Conservation (phyloP, 2,329 filamentous ascomycete species). For the Cladophialophora carrionii region DNA sequence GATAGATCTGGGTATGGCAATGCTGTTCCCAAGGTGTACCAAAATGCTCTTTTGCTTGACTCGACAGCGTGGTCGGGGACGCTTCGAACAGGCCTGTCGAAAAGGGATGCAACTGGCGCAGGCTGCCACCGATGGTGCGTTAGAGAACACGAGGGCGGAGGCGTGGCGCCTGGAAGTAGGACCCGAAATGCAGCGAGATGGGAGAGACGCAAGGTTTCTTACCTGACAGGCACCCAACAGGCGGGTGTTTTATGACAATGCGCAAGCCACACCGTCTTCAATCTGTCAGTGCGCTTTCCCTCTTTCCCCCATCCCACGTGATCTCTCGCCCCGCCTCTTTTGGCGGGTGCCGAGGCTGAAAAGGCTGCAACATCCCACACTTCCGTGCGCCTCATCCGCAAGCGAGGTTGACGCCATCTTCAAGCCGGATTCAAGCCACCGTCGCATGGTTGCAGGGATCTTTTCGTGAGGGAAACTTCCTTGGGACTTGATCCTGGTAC, state of each 20-base stretch:
- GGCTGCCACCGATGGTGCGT: background rate
- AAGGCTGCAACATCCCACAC: background rate
- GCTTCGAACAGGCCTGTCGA: background rate
- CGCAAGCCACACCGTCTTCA: background rate
- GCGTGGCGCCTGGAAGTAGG: background rate
- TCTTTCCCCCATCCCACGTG: background rate
- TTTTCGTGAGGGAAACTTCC: slow-evolving; percentile 8
- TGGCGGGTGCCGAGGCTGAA: background rate
- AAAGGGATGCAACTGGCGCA: too few species aligned
- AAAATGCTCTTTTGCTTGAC: background rate
- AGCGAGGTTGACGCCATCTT: slow-evolving; percentile 30
- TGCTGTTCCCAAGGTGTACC: background rate
- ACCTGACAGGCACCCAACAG: background rate
- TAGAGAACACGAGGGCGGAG: background rate
- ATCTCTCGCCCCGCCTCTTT: background rate
- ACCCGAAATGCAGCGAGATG: background rate
- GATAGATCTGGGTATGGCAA: background rate
- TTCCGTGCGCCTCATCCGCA: slow-evolving; percentile 26
- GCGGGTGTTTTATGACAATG: background rate
- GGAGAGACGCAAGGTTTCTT: background rate
- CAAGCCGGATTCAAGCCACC: slow-evolving; percentile 30
- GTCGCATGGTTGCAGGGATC: slow-evolving; percentile 33
- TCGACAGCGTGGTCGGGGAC: background rate
- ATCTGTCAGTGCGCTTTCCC: background rate
- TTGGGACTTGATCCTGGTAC: background rate